These are phyloP conservation scores for Nannizzia gypsea DNA, from an alignment of 2,329 filamentous ascomycete species.

Conservation along the genomic window DNA sequence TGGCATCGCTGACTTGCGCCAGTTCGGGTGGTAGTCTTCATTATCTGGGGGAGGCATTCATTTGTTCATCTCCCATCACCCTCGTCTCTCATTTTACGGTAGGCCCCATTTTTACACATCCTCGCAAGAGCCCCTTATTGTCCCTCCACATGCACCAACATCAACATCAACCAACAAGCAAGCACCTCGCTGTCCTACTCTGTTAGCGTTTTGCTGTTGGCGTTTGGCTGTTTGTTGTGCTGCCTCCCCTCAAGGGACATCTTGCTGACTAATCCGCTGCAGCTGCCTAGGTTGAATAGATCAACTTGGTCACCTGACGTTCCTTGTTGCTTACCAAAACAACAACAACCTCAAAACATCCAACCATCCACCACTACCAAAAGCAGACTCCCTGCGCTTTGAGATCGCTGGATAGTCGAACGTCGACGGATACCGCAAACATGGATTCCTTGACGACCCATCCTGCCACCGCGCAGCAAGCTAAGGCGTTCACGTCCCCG, in stretches of 20 bases:
- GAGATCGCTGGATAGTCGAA: too few relatives aligned
- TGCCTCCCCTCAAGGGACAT: too few relatives aligned
- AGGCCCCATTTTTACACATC: background rate
- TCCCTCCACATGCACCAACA: background rate
- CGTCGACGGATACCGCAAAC: slow-evolving; percentile 9
- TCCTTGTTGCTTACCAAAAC: background rate
- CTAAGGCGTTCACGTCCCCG: slow-evolving; percentile 87
- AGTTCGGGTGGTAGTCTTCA: background rate
- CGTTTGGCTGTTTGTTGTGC: background rate
- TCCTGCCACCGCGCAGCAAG: slow-evolving; percentile 80
- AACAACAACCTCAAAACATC: background rate
- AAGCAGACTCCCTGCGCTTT: slow-evolving; percentile 9
- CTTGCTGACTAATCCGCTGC: background rate
- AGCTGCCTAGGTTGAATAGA: background rate
- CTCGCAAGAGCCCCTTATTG: background rate
- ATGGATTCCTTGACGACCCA: slow-evolving; percentile 92
- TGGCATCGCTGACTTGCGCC: background rate
- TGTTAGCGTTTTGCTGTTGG: background rate
- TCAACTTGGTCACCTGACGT: background rate
- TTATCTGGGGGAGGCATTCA: slow-evolving; percentile 76
- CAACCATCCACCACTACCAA: background rate
- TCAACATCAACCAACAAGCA: too few relatives aligned
- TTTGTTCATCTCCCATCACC: slow-evolving; percentile 80
- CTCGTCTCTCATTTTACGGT: background rate
- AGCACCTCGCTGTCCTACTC: background rate